Percentiles rank a stretch among this genome's conserved stretches.
Evolutionary conservation across 441 rosid genomes (phyloP).

Genomic region (Gossypium aridum): DNA sequence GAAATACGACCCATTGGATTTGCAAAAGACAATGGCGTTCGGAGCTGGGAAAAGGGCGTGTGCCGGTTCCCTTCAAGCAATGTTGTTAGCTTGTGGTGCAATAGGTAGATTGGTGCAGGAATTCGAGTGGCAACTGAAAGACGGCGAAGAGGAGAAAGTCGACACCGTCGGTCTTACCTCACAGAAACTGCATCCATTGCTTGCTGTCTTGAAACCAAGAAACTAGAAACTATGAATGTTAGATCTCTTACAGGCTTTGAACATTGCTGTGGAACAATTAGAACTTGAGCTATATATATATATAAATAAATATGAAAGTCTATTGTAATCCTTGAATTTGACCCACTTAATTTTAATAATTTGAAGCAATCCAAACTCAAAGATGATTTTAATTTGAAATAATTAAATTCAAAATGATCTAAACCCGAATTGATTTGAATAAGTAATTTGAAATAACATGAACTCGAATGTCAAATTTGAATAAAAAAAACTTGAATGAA

Average conservation of each 20-base stretch:
- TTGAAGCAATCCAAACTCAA: no score
- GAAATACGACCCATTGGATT: slow-evolving; percentile 40
- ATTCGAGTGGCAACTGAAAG: slow-evolving; percentile 56
- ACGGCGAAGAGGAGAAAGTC: slow-evolving; percentile 56
- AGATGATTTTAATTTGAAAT: no score
- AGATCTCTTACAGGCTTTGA: not conserved
- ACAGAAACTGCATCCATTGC: slow-evolving; percentile 65
- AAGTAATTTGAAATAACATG: no score
- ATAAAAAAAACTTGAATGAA: no score
- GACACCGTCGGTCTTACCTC: slow-evolving; percentile 56
- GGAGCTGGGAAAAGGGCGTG: slow-evolving; percentile 77
- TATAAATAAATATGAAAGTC: not conserved
- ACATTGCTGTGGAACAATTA: not conserved
- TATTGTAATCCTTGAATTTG: no score
- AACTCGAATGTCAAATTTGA: no score
- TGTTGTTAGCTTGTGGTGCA: slow-evolving; percentile 39
- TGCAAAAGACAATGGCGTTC: slow-evolving; percentile 84
- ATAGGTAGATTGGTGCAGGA: slow-evolving; percentile 79
- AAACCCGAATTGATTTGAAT: no score
- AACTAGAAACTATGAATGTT: not conserved
- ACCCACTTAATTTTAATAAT: no score
- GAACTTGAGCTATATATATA: not conserved
- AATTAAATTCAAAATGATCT: no score
- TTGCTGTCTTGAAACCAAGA: slow-evolving; percentile 46
- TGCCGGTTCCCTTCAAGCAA: slow-evolving; percentile 77